Base-by-base conservation (phyloP, 2,329 filamentous ascomycete genomes). In the Zymoseptoria brevis region DNA sequence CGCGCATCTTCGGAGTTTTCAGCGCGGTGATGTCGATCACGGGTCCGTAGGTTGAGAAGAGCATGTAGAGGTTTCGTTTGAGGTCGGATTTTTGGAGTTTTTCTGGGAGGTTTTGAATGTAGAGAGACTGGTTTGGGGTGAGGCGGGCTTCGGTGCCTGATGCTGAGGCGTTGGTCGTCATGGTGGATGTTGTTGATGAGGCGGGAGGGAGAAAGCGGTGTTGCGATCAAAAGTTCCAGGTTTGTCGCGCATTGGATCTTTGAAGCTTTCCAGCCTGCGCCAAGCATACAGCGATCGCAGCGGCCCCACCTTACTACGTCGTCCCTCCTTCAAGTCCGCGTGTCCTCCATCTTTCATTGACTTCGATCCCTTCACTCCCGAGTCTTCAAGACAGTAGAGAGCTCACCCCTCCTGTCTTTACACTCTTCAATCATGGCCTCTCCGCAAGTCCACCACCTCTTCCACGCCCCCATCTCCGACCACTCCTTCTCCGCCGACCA, bases 401-500 rank as follows among this genome's bases (percentile, higher is more conserved):
- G 90, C 84, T 51, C 71, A 60, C 71, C 71, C 68, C 90, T 95
- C 90, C 90, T 94, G 90, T 89, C 67, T n/a, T n/a, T n/a, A n/a
- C 30, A 21, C 59, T 59, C 62, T 57, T 19, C 8, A 41, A 81
- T 56, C 61, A 97, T 97, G 93, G 81, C 89, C 57, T 75, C 87
- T 61, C 90, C 92, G 65, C 90, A 97, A 81, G 89, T 96, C 60
- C 90, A 97, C 78, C 92, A 97, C 72, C 87, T 99, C 66, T 99
- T 99, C 80, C 91, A 97, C 79, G 86, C 88, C 68, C 91, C 93
- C 62, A 96, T 99, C 72, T 90, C 90, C 67, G 94, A 99, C 80
- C 94, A 99, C 77, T 96, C 93, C 59, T 99, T 99, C 84, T 96
- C 92, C 65, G 86, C 90, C 63, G 94, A 99, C 78, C 89, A 87